A percentile compares a stretch with the other conserved stretches of the same genome.
phyloP scores from a whole-genome alignment of 345 rosid species.

The Ricinus communis region DNA sequence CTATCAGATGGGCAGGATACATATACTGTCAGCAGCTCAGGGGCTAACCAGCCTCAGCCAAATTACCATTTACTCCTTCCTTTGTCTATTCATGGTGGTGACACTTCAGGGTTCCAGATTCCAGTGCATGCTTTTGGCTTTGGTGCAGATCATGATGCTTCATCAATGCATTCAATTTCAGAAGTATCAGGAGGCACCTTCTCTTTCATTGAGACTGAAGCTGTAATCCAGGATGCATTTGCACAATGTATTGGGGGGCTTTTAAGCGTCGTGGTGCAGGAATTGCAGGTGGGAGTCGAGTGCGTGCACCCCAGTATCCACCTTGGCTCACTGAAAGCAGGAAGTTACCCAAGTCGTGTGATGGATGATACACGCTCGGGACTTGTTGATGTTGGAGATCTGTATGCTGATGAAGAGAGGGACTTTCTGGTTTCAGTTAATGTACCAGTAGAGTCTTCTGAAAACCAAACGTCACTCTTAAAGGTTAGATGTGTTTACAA shows the following conservation, averaged over 20 bases:
- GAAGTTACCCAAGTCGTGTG: conserved; percentile 66
- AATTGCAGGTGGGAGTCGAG: conserved; percentile 65
- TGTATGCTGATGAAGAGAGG: conserved; percentile 94
- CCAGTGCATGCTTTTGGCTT: conserved; percentile 95
- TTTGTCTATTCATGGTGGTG: conserved; percentile 50
- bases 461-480: conserved; percentile 51
- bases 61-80: conserved; percentile 70
- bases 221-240: conserved; percentile 92
- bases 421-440: conserved; percentile 78
- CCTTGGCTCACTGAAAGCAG: conserved; percentile 68
- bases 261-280: conserved; percentile 89
- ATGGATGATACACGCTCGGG: conserved; percentile 49
- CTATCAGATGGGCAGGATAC: conserved; percentile 95
- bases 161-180: conserved; percentile 86
- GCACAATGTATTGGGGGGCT: conserved; percentile 99
- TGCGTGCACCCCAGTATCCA: conserved; percentile 46
- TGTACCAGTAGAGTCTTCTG: conserved; percentile 55
- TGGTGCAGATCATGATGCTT: conserved; percentile 92
- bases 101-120: conserved; percentile 57
- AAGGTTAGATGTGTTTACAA: conserved; percentile 73
- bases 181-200: conserved; percentile 92
- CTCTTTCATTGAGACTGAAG: conserved; percentile 88
- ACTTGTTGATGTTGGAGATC: conserved; percentile 71
- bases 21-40: conserved; percentile 57
- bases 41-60: conserved; percentile 50